Base-by-base conservation (phyloP, 441 rosid species). In the Jatropha podagrica region DNA sequence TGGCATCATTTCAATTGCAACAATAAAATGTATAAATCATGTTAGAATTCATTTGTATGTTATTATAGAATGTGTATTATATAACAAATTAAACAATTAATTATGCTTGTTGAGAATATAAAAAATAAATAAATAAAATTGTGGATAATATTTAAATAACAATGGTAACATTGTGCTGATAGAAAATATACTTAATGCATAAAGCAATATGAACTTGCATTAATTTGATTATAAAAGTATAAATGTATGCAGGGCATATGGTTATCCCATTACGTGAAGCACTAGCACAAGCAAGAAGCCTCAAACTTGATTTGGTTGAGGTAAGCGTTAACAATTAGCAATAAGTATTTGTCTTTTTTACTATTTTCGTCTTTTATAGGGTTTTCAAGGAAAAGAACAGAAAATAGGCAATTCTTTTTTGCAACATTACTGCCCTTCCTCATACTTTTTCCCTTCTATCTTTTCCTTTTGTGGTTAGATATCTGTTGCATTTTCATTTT, bases 261-360 rank as follows among this genome's bases (percentile, higher is more conserved):
- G 65, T 91, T 23, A 69, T 89, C 74, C 78, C 88, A 61, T 66
- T 71, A 38, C 74, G 56, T 60, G 88, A 86, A 77, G 95, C 91
- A 15, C 65, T 86, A n/a, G 72, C 73, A 27, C 83, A 56, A 52
- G 90, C 95, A 15, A 80, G 71, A 80, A 71, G 71, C 60, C 84
- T 78, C 17, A 55, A 83, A 41, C 83, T 85, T 65, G 95, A 91
- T 78, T 79, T 91, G 65, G 93, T 91, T 65, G 89, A 86, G 90
- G 95, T 91, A 79, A 74, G 55, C 9, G 37, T 40, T 74, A 59
- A 56, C 44, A 12, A 32, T 32, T 71, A 13, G 23, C 38, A 8
- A 12, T 42, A 23, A 44, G 27, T 44, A 2, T 0, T 46, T 11
- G 49, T 62, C 14, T 15, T 40, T 64, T 69, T 44, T 17, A 15